Base-by-base conservation (phyloP, 768 basidiomycete genomes). In the Mycena rebaudengoi region DNA sequence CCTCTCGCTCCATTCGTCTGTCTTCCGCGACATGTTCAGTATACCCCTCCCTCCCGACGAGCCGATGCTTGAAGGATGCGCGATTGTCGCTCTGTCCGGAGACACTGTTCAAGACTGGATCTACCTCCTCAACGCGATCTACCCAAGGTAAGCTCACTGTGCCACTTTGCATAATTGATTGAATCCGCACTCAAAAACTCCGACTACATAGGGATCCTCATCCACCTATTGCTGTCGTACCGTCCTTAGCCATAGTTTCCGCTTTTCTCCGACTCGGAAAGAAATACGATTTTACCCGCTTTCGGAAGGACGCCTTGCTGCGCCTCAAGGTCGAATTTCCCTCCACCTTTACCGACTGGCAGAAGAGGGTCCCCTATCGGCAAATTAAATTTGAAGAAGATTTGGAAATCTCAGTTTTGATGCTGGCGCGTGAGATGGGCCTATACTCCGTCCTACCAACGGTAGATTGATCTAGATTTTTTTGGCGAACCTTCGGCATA, bases 391-490 rank as follows among this genome's bases (percentile, higher is more conserved):
- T 13, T 10, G 45, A 54, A 13, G 23, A 48, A 30, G 14, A 32
- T 28, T 23, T 39, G 7, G 20, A 29, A 21, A 12, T 40, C 5
- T 13, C 25, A 33, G 5, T 39, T n/a, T 3, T 46, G 32, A 37
- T 33, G 8, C 28, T 62, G 35, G 45, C 61, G 14, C 48, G 45
- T 20, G 62, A 64, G 44, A 21, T 64, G 21, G 62, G 45, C n/a
- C 54, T 57, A 6, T 20, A 41, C 20, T 64, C 62, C 5, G 45
- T 58, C 30, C 55, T 64, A 26, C 62, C 62, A n/a, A n/a, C n/a
- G n/a, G n/a, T 2, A 18, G n/a, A 10, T 11, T 33, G 14, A 46
- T 20, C 33, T 64, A 59, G 30, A 13, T 12, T 11, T 44, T 46
- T 1, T 18, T 40, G 32, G 40, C 30, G 12, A 7, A 20, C 13